phyloP scores from a whole-genome alignment of 768 basidiomycete species.

The Cystobasidium ongulense region DNA sequence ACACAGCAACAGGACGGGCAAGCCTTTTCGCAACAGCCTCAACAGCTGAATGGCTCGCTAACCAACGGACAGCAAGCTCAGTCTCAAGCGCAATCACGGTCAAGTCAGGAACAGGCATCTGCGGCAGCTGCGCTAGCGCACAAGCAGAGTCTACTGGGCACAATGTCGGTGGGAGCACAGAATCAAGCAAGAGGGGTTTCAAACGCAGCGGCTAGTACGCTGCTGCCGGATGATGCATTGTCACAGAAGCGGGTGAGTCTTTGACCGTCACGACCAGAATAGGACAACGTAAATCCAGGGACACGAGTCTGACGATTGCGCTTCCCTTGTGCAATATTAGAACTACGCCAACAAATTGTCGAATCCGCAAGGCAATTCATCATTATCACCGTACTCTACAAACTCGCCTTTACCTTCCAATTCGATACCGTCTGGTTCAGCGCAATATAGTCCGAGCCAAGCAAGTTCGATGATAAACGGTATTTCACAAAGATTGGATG shows the following conservation, averaged over 20 bases:
- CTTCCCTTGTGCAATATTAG: slow-evolving; percentile 1
- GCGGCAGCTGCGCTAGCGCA: slow-evolving; percentile 32
- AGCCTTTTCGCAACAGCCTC: slow-evolving; percentile 3
- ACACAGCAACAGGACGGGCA: neutral
- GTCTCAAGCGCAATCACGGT: slow-evolving; percentile 12
- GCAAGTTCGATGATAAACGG: neutral
- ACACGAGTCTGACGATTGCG: neutral
- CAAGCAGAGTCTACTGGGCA: slow-evolving; percentile 27
- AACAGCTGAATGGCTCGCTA: neutral
- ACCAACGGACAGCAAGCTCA: neutral
- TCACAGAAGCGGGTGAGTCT: slow-evolving; percentile 29
- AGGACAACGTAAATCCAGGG: neutral
- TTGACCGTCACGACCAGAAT: neutral
- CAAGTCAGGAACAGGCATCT: slow-evolving; percentile 12
- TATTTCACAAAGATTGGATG: neutral
- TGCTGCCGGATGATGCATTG: slow-evolving; percentile 11
- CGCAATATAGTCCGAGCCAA: slow-evolving; percentile 1
- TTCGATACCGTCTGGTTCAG: neutral
- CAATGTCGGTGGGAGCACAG: slow-evolving; percentile 23
- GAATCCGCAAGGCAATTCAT: slow-evolving; percentile 6
- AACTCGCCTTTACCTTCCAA: neutral
- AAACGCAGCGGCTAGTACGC: slow-evolving; percentile 29
- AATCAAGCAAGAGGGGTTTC: slow-evolving; percentile 11
- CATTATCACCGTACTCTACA: slow-evolving; percentile 22
- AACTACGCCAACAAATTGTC: slow-evolving; percentile 31